Percentiles rank a stretch among this genome's conserved stretches.
Evolutionary conservation across 164 flowering plant species (phyloP).

Genomic region (Akebia trifoliata): DNA sequence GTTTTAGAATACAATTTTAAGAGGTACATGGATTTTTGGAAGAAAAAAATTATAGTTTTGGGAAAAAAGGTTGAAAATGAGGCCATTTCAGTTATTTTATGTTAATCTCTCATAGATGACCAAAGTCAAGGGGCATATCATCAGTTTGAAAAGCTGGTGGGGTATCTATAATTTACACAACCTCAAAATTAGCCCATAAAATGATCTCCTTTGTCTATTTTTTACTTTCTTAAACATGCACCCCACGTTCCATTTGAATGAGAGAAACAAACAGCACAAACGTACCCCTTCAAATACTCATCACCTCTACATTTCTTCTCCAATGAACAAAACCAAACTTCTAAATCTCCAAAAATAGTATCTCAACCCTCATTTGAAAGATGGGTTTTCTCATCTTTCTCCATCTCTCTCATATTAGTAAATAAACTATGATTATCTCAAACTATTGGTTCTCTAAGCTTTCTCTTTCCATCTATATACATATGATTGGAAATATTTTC

Average conservation of each 20-base stretch:
- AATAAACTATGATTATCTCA: background rate
- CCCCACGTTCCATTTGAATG: conserved; percentile 28
- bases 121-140: too few species aligned
- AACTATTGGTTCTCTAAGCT: background rate
- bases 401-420: background rate
- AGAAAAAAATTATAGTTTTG: too few species aligned
- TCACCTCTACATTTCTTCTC: too few species aligned
- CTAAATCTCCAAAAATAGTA: background rate
- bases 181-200: too few species aligned
- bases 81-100: too few species aligned
- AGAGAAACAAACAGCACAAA: background rate
- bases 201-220: background rate
- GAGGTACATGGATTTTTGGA: too few species aligned
- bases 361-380: background rate
- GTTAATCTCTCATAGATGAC: too few species aligned
- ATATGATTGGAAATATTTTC: background rate
- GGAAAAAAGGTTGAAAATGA: too few species aligned
- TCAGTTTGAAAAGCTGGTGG: too few species aligned
- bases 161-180: too few species aligned
- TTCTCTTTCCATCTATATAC: background rate
- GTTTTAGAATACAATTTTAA: too few species aligned
- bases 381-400: conserved; percentile 4
- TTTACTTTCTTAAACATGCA: conserved; percentile 26
- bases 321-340: background rate
- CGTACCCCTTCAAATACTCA: background rate